phyloP scores from a whole-genome alignment of 2,329 filamentous ascomycete genomes.

The Aspergillus neotritici region DNA sequence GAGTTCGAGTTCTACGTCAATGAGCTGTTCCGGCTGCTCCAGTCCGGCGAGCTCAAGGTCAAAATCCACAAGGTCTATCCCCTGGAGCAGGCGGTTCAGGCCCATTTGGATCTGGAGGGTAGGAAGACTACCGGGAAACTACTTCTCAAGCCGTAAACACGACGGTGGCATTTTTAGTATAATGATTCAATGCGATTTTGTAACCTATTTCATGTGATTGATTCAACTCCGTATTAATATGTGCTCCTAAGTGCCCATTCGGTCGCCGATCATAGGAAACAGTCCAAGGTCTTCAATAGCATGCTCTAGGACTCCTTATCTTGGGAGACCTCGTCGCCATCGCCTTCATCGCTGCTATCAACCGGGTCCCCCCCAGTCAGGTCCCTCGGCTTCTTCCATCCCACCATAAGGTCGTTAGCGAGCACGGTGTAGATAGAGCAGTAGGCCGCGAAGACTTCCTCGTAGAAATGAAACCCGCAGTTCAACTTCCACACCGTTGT shows the following conservation, averaged over 20 bases:
- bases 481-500: constrained; percentile 53
- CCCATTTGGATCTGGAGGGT: constrained; percentile 73
- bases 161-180: not conserved
- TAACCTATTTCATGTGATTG: not conserved
- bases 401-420: constrained; percentile 62
- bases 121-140: constrained; percentile 81
- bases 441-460: constrained; percentile 50
- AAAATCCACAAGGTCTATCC: constrained; percentile 72
- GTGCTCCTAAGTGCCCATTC: too few relatives aligned
- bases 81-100: constrained; percentile 63
- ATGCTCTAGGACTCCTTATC: not conserved
- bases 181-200: not conserved
- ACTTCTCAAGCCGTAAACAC: constrained; percentile 57
- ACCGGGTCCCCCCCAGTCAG: constrained; percentile 6
- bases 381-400: constrained; percentile 55
- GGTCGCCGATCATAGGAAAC: too few relatives aligned
- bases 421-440: constrained; percentile 61
- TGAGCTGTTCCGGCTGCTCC: constrained; percentile 68
- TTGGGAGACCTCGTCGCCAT: constrained; percentile 11
- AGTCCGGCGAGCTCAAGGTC: constrained; percentile 63
- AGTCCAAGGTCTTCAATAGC: not conserved
- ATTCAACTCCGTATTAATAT: not conserved
- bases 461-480: constrained; percentile 60
- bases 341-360: constrained; percentile 11
- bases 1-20: constrained; percentile 65